Evolutionary conservation across 352 stramenopile species (phyloP).

Genomic region (Pythium sukuiense): DNA sequence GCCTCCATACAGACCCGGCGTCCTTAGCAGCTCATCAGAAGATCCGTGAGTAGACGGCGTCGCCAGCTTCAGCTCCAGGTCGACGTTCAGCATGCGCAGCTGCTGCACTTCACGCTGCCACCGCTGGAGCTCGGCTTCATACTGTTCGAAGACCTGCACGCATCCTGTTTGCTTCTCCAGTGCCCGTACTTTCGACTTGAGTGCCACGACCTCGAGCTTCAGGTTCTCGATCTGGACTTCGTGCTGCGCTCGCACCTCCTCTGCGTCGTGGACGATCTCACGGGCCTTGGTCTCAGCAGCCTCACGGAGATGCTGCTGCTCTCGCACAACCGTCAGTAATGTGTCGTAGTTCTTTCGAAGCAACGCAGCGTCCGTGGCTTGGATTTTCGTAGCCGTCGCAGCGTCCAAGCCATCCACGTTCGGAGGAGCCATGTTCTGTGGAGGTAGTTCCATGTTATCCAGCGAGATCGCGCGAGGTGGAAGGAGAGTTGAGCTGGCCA

Average conservation of each 20-base stretch:
- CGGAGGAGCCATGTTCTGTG: constrained; percentile 35
- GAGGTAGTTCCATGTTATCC: constrained; percentile 29
- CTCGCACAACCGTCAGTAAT: constrained; percentile 69
- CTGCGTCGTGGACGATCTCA: constrained; percentile 49
- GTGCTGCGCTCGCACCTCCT: constrained; percentile 53
- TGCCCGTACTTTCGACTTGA: constrained; percentile 67
- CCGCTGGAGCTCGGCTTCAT: constrained; percentile 59
- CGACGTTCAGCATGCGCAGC: constrained; percentile 59
- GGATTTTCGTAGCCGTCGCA: constrained; percentile 46
- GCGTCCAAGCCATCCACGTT: constrained; percentile 60
- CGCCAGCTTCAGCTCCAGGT: constrained; percentile 48
- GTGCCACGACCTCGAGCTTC: constrained; percentile 58
- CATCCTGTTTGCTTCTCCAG: constrained; percentile 53
- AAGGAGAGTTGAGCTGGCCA: neutral
- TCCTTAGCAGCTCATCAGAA: neutral
- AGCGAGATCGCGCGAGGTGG: constrained; percentile 5
- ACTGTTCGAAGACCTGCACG: constrained; percentile 67
- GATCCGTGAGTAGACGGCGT: neutral
- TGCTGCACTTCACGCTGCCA: constrained; percentile 58
- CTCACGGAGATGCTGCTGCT: constrained; percentile 67
- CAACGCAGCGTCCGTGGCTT: constrained; percentile 58
- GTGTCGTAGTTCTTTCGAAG: constrained; percentile 80
- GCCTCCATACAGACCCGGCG: constrained; percentile 1
- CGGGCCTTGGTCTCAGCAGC: constrained; percentile 40
- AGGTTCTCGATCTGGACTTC: constrained; percentile 80